These are phyloP conservation scores for Corchorus capsularis DNA, from an alignment of 345 rosid genomes.

Conservation along the genomic window DNA sequence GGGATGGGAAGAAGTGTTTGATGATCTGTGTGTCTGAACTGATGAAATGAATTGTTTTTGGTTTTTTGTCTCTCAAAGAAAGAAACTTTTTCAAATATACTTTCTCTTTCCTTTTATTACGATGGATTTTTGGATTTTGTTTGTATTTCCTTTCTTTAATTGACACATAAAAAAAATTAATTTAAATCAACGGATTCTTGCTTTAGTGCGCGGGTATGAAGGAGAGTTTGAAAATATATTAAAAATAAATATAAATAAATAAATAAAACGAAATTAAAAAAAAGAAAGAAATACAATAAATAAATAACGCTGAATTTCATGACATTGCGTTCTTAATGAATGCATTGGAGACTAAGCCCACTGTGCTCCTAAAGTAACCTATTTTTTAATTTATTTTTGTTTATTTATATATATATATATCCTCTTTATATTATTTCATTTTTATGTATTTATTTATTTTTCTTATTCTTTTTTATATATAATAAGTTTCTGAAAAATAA, in stretches of 20 bases:
- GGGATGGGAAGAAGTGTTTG: neutral
- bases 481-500: neutral
- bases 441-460: neutral
- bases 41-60: neutral
- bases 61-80: slow-evolving; percentile 19
- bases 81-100: slow-evolving; percentile 12
- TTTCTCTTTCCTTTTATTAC: neutral
- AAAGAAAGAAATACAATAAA: slow-evolving; percentile 16
- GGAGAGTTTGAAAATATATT: slow-evolving; percentile 44
- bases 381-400: neutral
- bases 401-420: too few species aligned
- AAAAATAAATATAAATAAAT: too few species aligned
- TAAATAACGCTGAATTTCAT: slow-evolving; percentile 55
- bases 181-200: slow-evolving; percentile 55
- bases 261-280: neutral
- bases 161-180: slow-evolving; percentile 16
- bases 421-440: too few species aligned
- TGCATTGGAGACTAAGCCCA: slow-evolving; percentile 17
- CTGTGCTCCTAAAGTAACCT: neutral
- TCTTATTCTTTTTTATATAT: neutral
- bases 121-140: slow-evolving; percentile 1
- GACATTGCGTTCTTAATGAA: slow-evolving; percentile 35
- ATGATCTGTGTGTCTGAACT: neutral
- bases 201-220: slow-evolving; percentile 69
- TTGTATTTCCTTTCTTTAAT: neutral